These are phyloP conservation scores for Leishmania gerbilli DNA, from an alignment of 208 protist genomes.

Conservation along the genomic window DNA sequence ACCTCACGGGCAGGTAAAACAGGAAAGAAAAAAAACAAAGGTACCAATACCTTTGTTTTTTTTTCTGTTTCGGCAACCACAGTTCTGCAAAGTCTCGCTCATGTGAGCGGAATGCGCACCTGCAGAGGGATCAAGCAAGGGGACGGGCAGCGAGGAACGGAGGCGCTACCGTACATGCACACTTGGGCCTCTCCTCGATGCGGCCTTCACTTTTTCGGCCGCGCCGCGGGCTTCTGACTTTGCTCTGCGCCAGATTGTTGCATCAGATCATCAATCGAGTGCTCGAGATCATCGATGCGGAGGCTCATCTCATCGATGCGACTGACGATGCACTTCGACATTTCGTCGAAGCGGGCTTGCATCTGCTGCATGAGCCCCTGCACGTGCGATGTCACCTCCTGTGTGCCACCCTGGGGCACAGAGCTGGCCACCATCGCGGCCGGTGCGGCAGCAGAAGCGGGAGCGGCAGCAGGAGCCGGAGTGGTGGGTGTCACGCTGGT, in stretches of 20 bases:
- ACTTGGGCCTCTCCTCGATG: neutral
- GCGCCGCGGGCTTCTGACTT: conserved; percentile 41
- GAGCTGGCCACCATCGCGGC: neutral
- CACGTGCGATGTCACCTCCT: conserved; percentile 93
- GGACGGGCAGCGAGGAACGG: neutral
- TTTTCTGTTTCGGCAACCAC: neutral
- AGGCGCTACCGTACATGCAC: neutral
- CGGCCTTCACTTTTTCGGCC: conserved; percentile 27
- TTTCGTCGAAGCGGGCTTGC: conserved; percentile 95
- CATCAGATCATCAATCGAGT: conserved; percentile 95
- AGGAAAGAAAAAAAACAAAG: neutral
- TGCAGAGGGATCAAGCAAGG: too few relatives aligned
- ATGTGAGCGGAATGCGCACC: neutral
- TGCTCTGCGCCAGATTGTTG: conserved; percentile 92
- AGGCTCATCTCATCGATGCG: conserved; percentile 95
- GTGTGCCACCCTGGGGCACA: conserved; percentile 50
- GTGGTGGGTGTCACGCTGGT: neutral
- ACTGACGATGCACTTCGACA: conserved; percentile 93
- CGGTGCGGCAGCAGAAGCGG: neutral
- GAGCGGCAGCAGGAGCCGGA: neutral
- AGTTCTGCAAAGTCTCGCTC: neutral
- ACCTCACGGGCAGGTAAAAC: neutral
- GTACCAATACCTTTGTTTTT: too few relatives aligned
- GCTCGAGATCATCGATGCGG: conserved; percentile 94
- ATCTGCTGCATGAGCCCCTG: conserved; percentile 95